Conservation (phyloP, 345 rosid species). For the Anacardium occidentale region DNA sequence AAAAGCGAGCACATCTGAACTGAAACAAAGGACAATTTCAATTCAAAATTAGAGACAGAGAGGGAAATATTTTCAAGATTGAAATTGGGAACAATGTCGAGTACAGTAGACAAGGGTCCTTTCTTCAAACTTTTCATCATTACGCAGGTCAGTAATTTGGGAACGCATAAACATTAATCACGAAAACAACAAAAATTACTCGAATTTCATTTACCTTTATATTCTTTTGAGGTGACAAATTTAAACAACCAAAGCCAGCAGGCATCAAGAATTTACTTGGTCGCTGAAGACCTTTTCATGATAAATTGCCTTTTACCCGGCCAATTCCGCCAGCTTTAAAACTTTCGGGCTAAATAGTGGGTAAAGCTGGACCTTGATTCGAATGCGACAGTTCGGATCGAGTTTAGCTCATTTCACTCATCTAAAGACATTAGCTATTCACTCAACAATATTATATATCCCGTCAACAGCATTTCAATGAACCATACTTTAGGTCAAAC, state of each 20-base stretch:
- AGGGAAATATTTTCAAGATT: not conserved
- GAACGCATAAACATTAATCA: not conserved
- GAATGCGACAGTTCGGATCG: too few species aligned
- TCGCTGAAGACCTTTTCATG: not conserved
- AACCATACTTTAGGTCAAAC: too few species aligned
- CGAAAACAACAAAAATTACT: not conserved
- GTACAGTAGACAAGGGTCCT: not conserved
- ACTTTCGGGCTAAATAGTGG: not conserved
- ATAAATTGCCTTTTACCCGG: not conserved
- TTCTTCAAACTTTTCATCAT: constrained; percentile 5
- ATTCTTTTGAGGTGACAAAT: constrained; percentile 20
- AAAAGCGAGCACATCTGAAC: too few species aligned
- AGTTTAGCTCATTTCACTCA: too few species aligned
- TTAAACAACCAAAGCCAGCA: not conserved
- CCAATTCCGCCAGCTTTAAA: not conserved
- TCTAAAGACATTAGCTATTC: too few species aligned
- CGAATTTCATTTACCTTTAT: constrained; percentile 11
- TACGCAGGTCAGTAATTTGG: not conserved
- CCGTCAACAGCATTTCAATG: too few species aligned
- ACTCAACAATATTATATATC: too few species aligned
- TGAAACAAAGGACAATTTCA: not conserved
- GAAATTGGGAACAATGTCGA: too few species aligned
- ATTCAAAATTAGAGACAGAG: not conserved
- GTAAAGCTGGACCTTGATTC: too few species aligned
- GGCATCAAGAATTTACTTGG: not conserved